phyloP scores from a whole-genome alignment of 768 basidiomycete genomes.

The Leccinum longicurvipes region DNA sequence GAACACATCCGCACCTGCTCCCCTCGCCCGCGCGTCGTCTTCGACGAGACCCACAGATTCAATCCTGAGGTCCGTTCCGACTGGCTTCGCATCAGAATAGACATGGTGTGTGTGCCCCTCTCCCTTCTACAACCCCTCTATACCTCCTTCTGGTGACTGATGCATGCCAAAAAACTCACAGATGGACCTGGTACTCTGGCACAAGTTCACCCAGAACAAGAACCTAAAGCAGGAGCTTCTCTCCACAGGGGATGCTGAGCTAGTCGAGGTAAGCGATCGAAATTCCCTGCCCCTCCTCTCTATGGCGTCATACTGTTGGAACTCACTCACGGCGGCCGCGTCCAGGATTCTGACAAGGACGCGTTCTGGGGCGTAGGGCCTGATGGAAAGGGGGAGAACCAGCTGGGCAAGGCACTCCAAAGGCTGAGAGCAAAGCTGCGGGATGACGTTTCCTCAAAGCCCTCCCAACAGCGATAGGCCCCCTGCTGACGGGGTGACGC shows the following conservation, averaged over 20 bases:
- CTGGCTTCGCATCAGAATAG: slow-evolving; percentile 32
- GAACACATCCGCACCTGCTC: slow-evolving; percentile 36
- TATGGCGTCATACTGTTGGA: neutral
- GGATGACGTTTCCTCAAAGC: slow-evolving; percentile 17
- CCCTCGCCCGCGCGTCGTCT: slow-evolving; percentile 30
- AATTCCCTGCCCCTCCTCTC: neutral
- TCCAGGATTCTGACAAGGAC: slow-evolving; percentile 31
- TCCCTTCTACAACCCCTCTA: neutral
- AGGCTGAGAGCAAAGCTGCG: slow-evolving; percentile 35
- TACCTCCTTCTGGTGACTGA: slow-evolving; percentile 3
- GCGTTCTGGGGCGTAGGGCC: slow-evolving; percentile 42
- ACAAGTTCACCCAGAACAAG: slow-evolving; percentile 41
- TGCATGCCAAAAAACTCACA: slow-evolving; percentile 2
- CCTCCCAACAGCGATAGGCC: slow-evolving; percentile 16
- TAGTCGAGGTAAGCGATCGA: slow-evolving; percentile 36
- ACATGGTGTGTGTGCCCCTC: slow-evolving; percentile 28
- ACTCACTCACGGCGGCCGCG: slow-evolving; percentile 17
- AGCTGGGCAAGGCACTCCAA: slow-evolving; percentile 40
- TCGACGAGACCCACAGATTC: slow-evolving; percentile 35
- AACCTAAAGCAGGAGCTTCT: slow-evolving; percentile 35
- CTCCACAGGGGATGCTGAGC: slow-evolving; percentile 35
- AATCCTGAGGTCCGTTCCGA: slow-evolving; percentile 35
- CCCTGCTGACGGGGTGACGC: slow-evolving; percentile 11
- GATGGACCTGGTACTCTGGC: slow-evolving; percentile 40
- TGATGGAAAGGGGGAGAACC: slow-evolving; percentile 37